phyloP scores from a whole-genome alignment of 768 basidiomycete species.

The Myochromella boudieri region DNA sequence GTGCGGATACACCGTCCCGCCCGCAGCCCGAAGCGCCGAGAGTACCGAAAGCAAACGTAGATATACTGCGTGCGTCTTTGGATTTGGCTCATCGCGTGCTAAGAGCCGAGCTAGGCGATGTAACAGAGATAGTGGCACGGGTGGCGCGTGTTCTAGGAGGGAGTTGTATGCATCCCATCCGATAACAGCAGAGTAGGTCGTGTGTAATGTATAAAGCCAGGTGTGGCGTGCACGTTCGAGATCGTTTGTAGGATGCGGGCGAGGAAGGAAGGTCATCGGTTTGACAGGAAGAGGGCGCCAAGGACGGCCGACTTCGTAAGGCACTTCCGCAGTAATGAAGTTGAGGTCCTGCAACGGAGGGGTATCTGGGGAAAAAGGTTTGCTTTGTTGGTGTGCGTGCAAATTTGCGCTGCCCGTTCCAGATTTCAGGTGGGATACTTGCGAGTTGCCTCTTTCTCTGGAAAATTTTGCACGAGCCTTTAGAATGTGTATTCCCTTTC shows the following conservation, averaged over 20 bases:
- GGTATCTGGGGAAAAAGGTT: too few species aligned
- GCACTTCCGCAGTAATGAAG: conserved; percentile 5
- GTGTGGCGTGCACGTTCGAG: conserved; percentile 11
- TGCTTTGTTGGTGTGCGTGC: too few species aligned
- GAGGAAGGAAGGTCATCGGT: neutral
- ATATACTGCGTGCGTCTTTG: conserved; percentile 60
- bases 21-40: conserved; percentile 52
- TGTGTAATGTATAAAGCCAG: conserved; percentile 20
- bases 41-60: conserved; percentile 70
- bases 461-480: too few species aligned
- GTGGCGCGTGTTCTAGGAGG: conserved; percentile 30
- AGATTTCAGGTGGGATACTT: too few species aligned
- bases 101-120: conserved; percentile 64
- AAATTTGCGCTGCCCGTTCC: too few species aligned
- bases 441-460: too few species aligned
- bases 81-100: conserved; percentile 44
- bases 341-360: too few species aligned
- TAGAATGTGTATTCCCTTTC: too few species aligned
- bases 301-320: conserved; percentile 26
- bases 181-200: conserved; percentile 21
- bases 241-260: conserved; percentile 5
- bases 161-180: conserved; percentile 44
- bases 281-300: conserved; percentile 21
- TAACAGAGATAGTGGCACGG: conserved; percentile 46
- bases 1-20: conserved; percentile 55